Conservation (phyloP, 108 stramenopile species). For the Ochromonas danica region DNA sequence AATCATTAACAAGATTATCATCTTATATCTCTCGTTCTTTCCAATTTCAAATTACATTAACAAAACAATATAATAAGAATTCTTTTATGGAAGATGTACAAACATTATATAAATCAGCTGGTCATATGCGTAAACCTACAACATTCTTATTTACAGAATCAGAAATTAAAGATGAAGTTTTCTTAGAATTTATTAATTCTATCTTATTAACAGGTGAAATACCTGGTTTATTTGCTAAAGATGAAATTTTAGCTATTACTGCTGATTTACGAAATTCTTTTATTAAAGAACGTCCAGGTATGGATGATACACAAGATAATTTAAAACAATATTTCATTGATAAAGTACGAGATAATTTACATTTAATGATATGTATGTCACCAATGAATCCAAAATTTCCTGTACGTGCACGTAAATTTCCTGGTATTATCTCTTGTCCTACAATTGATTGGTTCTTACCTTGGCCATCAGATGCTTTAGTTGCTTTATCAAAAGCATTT, state of each 20-base stretch:
- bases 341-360: conserved; percentile 76
- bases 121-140: conserved; percentile 71
- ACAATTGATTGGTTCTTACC: conserved; percentile 87
- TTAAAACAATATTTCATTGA: conserved; percentile 81
- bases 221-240: conserved; percentile 82
- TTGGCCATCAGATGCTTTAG: conserved; percentile 85
- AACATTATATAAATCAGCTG: conserved; percentile 74
- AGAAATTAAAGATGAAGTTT: conserved; percentile 84
- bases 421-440: conserved; percentile 72
- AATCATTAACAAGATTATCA: conserved; percentile 74
- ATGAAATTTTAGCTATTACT: conserved; percentile 87
- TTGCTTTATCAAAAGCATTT: conserved; percentile 71
- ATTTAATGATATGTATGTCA: conserved; percentile 85
- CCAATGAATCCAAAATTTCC: conserved; percentile 85
- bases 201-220: conserved; percentile 82
- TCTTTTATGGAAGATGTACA: conserved; percentile 76
- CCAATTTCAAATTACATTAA: conserved; percentile 85
- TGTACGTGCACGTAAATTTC: conserved; percentile 78
- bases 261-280: conserved; percentile 63
- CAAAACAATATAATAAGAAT: conserved; percentile 74
- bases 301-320: conserved; percentile 76
- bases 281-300: conserved; percentile 67
- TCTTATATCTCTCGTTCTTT: conserved; percentile 71
- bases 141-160: conserved; percentile 85
- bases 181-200: conserved; percentile 80